A percentile compares a stretch with the other conserved stretches of the same genome.
Evolutionary conservation across 1,284 basidiomycete species (phyloP).

Genomic region (Cryptococcus maquisensis): DNA sequence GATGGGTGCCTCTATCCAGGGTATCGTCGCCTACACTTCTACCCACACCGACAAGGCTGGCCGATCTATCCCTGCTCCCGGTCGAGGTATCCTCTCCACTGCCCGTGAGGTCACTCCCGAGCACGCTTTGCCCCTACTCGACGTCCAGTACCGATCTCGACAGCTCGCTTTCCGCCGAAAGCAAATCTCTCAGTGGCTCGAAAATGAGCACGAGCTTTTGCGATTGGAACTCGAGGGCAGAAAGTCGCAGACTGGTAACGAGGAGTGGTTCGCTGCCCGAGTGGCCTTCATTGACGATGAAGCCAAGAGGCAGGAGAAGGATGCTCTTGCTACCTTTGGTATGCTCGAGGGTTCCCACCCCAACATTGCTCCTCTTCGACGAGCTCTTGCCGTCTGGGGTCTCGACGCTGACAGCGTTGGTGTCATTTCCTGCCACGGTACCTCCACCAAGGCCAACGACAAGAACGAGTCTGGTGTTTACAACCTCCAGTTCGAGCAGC

Average conservation of each 20-base stretch:
- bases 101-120: constrained; percentile 71
- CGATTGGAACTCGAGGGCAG: constrained; percentile 68
- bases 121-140: constrained; percentile 68
- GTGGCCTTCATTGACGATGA: constrained; percentile 82
- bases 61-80: constrained; percentile 88
- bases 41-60: constrained; percentile 97
- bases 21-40: constrained; percentile 90
- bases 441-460: constrained; percentile 95
- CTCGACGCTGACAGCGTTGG: constrained; percentile 84
- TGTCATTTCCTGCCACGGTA: constrained; percentile 59
- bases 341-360: constrained; percentile 89
- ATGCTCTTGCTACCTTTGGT: constrained; percentile 80
- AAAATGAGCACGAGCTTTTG: constrained; percentile 78
- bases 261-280: constrained; percentile 67
- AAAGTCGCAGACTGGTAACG: constrained; percentile 55
- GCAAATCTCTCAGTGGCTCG: constrained; percentile 89
- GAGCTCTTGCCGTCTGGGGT: constrained; percentile 94
- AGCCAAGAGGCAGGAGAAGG: constrained; percentile 83
- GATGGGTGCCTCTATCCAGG: constrained; percentile 88
- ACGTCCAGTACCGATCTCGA: constrained; percentile 78
- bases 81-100: constrained; percentile 79
- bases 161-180: constrained; percentile 88
- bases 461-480: constrained; percentile 97
- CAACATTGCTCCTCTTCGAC: constrained; percentile 80
- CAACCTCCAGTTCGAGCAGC: constrained; percentile 85